Evolutionary conservation across 257 asterid genomes (phyloP).

Genomic region (Ajuga chamaepitys): DNA sequence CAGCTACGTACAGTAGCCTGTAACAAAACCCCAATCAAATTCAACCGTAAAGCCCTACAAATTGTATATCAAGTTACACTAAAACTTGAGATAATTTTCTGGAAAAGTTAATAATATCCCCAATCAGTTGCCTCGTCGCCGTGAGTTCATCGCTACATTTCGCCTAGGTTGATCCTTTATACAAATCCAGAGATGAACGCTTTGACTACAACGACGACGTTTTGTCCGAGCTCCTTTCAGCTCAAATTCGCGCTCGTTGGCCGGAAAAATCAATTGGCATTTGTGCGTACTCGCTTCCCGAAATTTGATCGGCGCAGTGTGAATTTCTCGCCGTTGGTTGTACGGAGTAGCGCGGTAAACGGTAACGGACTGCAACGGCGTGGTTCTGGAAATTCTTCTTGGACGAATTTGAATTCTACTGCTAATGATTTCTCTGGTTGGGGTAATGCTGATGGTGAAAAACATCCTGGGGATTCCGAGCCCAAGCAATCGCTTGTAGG

Average conservation of each 20-base stretch:
- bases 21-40: slow-evolving; percentile 19
- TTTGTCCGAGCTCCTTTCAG: slow-evolving; percentile 77
- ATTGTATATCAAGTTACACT: neutral
- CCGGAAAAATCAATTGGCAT: slow-evolving; percentile 30
- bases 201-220: slow-evolving; percentile 52
- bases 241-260: slow-evolving; percentile 65
- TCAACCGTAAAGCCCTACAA: slow-evolving; percentile 18
- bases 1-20: neutral
- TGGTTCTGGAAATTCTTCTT: slow-evolving; percentile 33
- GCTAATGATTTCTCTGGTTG: slow-evolving; percentile 68
- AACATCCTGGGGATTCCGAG: slow-evolving; percentile 30
- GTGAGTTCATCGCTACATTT: slow-evolving; percentile 16
- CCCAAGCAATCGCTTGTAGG: slow-evolving; percentile 48
- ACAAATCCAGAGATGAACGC: slow-evolving; percentile 43
- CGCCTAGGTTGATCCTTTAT: neutral
- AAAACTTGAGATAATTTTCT: neutral
- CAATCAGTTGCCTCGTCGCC: neutral
- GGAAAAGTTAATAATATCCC: neutral
- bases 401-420: slow-evolving; percentile 42
- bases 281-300: slow-evolving; percentile 32
- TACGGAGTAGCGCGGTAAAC: slow-evolving; percentile 30
- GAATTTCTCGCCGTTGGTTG: slow-evolving; percentile 32
- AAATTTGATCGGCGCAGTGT: slow-evolving; percentile 33
- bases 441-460: slow-evolving; percentile 49
- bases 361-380: slow-evolving; percentile 41